A percentile compares a stretch with the other conserved stretches of the same genome.
Evolutionary conservation across 192 early-diverging fungal genomes (phyloP).

Genomic region (Physocladia obscura): DNA sequence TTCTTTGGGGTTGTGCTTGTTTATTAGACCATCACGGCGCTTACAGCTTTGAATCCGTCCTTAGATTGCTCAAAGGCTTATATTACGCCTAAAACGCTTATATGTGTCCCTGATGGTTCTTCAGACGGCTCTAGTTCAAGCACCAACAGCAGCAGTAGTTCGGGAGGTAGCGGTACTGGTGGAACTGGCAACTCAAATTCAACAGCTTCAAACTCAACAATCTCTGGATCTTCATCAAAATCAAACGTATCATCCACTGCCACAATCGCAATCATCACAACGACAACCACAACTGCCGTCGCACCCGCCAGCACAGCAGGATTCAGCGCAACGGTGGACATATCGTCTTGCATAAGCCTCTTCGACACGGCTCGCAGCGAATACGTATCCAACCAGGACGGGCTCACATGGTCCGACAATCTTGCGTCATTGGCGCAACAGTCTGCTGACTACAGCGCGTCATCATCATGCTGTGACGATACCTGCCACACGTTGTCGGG

Average conservation of each 20-base stretch:
- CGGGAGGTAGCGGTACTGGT: background rate
- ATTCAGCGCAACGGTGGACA: background rate
- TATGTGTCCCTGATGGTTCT: background rate
- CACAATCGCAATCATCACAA: background rate
- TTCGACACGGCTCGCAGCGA: background rate
- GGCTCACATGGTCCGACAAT: background rate
- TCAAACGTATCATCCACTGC: background rate
- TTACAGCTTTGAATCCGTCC: background rate
- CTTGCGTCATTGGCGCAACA: background rate
- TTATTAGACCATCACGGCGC: background rate
- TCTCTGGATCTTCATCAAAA: background rate
- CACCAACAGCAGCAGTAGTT: background rate
- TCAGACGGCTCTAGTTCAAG: background rate
- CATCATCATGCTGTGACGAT: conserved; percentile 7
- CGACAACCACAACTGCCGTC: background rate
- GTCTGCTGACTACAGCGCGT: conserved; percentile 7
- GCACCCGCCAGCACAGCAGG: background rate
- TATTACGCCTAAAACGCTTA: background rate
- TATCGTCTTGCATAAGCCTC: background rate
- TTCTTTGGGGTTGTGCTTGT: background rate
- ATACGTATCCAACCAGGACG: background rate
- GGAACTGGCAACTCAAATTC: background rate
- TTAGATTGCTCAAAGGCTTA: background rate
- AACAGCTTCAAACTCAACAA: background rate
- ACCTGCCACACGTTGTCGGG: conserved; percentile 8